Percentiles rank a stretch among this genome's conserved stretches.
These are phyloP conservation scores for Neonectria magnoliae DNA, from an alignment of 2,329 filamentous ascomycete species.

Conservation along the genomic window DNA sequence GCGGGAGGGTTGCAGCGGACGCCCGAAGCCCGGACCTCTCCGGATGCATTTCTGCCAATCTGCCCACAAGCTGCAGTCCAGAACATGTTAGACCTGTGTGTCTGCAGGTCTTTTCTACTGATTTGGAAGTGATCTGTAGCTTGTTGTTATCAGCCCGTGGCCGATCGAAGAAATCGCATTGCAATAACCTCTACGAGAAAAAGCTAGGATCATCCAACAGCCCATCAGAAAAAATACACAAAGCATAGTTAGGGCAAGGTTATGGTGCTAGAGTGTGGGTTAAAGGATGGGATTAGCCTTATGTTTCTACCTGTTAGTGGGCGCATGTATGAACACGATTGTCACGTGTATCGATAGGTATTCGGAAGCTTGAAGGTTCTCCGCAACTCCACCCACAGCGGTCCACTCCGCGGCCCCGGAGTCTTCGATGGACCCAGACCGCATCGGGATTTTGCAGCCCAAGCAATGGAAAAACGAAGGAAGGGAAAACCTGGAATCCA, in stretches of 20 bases:
- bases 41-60: slow-evolving; percentile 1
- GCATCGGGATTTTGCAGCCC: slow-evolving; percentile 23
- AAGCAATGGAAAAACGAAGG: background rate
- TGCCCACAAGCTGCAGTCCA: background rate
- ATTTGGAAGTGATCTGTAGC: background rate
- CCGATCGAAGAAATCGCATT: background rate
- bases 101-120: background rate
- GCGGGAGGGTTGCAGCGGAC: slow-evolving; percentile 16
- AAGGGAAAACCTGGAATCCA: slow-evolving; percentile 1
- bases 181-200: too few species aligned
- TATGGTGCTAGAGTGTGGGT: too few species aligned
- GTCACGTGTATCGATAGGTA: too few species aligned
- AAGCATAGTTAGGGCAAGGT: too few species aligned
- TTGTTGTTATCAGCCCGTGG: background rate
- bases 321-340: too few species aligned
- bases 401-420: background rate
- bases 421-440: slow-evolving; percentile 21
- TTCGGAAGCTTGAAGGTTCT: too few species aligned
- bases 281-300: too few species aligned
- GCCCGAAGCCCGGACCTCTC: slow-evolving; percentile 6
- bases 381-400: too few species aligned
- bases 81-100: background rate
- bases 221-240: too few species aligned
- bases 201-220: too few species aligned
- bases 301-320: too few species aligned